Conservation (phyloP, 305 asterid genomes). For the Fraxinus velutina region DNA sequence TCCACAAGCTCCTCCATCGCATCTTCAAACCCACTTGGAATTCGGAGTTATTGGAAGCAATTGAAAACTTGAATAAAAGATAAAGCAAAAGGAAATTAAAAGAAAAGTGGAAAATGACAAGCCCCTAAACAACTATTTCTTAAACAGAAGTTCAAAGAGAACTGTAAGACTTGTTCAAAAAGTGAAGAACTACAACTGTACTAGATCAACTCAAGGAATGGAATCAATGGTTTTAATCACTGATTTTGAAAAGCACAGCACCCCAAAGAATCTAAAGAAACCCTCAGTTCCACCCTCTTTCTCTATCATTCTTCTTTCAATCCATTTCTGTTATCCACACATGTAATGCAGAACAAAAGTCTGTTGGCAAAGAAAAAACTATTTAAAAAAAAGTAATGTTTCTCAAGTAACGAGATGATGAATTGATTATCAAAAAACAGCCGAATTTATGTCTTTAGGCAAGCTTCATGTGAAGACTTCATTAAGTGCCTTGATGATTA, state of each 20-base stretch:
- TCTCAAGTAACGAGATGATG: background rate
- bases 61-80: conserved; percentile 3
- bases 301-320: background rate
- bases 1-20: conserved; percentile 6
- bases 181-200: background rate
- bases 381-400: background rate
- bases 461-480: background rate
- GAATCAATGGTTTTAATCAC: background rate
- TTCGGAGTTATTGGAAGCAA: background rate
- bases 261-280: background rate
- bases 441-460: background rate
- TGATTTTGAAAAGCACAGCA: background rate
- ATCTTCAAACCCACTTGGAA: background rate
- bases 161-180: background rate
- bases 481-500: background rate
- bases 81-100: background rate
- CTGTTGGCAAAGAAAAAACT: background rate
- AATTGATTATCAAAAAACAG: too few relatives aligned
- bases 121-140: background rate
- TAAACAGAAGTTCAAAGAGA: conserved; percentile 1
- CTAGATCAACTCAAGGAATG: background rate
- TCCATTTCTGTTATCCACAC: background rate
- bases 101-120: background rate
- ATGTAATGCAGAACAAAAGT: background rate
- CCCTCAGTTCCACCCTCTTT: background rate